These are phyloP conservation scores for Globisporangium solare DNA, from an alignment of 352 stramenopile species.

Conservation along the genomic window DNA sequence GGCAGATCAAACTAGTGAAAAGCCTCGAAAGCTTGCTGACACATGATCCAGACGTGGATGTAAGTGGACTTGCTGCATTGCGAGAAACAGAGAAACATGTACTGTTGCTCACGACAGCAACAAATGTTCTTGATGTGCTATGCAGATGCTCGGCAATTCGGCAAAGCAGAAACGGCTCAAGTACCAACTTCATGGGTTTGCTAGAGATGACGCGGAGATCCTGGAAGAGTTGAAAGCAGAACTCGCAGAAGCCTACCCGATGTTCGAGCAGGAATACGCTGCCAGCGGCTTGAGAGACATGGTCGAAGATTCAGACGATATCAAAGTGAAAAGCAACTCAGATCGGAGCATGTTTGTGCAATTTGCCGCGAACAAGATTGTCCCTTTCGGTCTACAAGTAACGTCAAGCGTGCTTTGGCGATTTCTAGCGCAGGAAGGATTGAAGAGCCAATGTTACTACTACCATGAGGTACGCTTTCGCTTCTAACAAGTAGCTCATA, in stretches of 20 bases:
- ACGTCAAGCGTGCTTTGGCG: conserved; percentile 31
- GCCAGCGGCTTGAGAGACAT: conserved; percentile 8
- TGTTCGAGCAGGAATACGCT: conserved; percentile 16
- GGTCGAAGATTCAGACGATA: conserved; percentile 10
- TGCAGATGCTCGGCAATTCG: conserved; percentile 11
- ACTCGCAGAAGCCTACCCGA: conserved; percentile 16
- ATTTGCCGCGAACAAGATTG: conserved; percentile 24
- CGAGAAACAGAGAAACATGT: not conserved
- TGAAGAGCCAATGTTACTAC: conserved; percentile 26
- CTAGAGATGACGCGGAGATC: conserved; percentile 21
- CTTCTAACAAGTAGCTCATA: too few species aligned
- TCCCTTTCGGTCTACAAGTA: conserved; percentile 29
- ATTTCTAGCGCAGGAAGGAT: conserved; percentile 23
- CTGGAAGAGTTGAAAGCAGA: conserved; percentile 23
- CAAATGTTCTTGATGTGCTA: not conserved
- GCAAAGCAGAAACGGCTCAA: conserved; percentile 17
- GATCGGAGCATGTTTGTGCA: conserved; percentile 24
- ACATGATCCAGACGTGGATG: conserved; percentile 20
- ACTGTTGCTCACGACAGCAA: too few species aligned
- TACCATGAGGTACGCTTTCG: conserved; percentile 4
- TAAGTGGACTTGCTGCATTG: not conserved
- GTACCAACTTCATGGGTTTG: conserved; percentile 1
- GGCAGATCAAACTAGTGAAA: conserved; percentile 26
- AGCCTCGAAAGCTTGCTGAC: conserved; percentile 22
- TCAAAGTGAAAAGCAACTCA: conserved; percentile 15